Conservation (phyloP, 345 rosid genomes). For the Mangifera indica region DNA sequence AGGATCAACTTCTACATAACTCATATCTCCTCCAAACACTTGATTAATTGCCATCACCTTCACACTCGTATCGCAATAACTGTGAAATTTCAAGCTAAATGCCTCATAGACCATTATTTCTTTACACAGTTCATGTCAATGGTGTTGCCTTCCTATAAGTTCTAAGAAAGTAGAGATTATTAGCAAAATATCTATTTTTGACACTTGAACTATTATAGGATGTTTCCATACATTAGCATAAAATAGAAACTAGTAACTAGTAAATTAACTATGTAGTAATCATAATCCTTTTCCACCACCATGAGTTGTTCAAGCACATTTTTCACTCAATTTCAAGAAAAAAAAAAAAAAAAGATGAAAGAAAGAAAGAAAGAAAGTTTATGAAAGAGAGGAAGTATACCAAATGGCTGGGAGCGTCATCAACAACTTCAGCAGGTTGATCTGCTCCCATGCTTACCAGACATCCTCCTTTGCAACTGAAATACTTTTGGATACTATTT, state of each 20-base stretch:
- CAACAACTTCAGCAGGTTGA: constrained; percentile 93
- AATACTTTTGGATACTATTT: constrained; percentile 68
- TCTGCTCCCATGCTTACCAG: constrained; percentile 78
- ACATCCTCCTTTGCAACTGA: constrained; percentile 88
- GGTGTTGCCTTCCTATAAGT: too few relatives aligned
- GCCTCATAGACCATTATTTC: too few relatives aligned
- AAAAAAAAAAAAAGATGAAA: not conserved
- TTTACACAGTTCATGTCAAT: too few relatives aligned
- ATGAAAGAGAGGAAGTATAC: constrained; percentile 37
- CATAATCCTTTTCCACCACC: not conserved
- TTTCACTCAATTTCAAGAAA: not conserved
- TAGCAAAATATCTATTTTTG: too few relatives aligned
- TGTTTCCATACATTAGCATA: not conserved
- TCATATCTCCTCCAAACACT: too few relatives aligned
- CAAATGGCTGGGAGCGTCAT: constrained; percentile 85
- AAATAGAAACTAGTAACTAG: not conserved
- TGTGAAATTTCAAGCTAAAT: not conserved
- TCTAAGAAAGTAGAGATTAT: too few relatives aligned
- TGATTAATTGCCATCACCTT: not conserved
- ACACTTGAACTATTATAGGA: not conserved
- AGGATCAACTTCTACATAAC: too few relatives aligned
- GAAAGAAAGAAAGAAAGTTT: not conserved
- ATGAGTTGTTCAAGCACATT: not conserved
- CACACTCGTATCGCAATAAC: not conserved
- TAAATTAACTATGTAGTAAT: not conserved